Evolutionary conservation across 352 stramenopile genomes (phyloP).

Genomic region (Pythium guiyangense): DNA sequence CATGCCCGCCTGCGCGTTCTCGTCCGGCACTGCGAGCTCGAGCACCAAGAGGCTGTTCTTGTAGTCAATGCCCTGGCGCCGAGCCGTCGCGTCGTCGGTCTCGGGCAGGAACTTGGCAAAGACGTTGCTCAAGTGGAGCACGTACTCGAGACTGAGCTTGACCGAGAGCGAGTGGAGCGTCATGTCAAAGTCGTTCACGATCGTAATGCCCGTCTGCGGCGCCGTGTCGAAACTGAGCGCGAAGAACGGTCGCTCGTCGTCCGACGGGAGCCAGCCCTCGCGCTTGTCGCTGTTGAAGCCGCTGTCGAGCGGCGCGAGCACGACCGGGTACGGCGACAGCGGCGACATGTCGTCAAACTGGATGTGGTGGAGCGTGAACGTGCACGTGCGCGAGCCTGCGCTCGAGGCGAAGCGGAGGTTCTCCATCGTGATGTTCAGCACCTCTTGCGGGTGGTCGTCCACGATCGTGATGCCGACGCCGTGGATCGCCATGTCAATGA

Average conservation of each 20-base stretch:
- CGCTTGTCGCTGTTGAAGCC: conserved; percentile 86
- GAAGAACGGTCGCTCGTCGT: conserved; percentile 76
- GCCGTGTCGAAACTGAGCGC: conserved; percentile 55
- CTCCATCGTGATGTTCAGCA: conserved; percentile 87
- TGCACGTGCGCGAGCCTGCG: conserved; percentile 36
- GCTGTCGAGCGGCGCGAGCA: conserved; percentile 76
- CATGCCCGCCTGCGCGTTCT: conserved; percentile 37
- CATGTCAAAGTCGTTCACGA: conserved; percentile 79
- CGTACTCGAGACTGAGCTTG: conserved; percentile 81
- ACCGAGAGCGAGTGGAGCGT: conserved; percentile 63
- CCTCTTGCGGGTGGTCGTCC: conserved; percentile 65
- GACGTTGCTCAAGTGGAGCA: conserved; percentile 63
- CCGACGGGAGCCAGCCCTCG: conserved; percentile 75
- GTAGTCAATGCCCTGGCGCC: conserved; percentile 55
- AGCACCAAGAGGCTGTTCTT: conserved; percentile 54
- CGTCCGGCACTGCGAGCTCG: conserved; percentile 49
- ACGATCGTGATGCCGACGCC: conserved; percentile 79
- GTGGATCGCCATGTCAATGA: conserved; percentile 76
- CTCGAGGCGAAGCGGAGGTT: conserved; percentile 63
- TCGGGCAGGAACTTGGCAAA: conserved; percentile 69
- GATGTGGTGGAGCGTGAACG: conserved; percentile 74
- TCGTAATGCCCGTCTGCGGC: conserved; percentile 60
- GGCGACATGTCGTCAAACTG: conserved; percentile 86
- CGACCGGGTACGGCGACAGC: conserved; percentile 62
- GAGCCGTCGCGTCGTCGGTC: conserved; percentile 59